Base-by-base conservation (phyloP, 2,329 filamentous ascomycete species). In the Hypoxylon sp. region DNA sequence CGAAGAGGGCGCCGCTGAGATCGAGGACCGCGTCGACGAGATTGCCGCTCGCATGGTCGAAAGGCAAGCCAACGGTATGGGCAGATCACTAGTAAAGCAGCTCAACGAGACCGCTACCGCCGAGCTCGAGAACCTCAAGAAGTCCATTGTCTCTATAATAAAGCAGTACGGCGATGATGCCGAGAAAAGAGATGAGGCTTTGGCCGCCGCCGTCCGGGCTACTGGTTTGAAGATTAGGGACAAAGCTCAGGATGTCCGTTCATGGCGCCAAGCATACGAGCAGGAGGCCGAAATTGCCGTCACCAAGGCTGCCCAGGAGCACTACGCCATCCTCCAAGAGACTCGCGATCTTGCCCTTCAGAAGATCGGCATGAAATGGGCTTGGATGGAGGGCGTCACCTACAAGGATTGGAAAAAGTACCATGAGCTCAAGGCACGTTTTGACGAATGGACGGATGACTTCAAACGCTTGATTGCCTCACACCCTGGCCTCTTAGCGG, bases 351-450 rank as follows among this genome's bases (percentile, higher is more conserved):
- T 97, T 33, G 93, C 93, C 4, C 84, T 97, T 32, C 93, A 97
- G 76, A 93, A 96, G 77, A 93, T 97, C 56, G 94, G 94, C 60
- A 95, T 96, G 89, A 88, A 87, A 74, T 99, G 96, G 94, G 93
- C 95, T 11, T 97, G 93, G 90, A 96, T 93, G 81, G 93, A 98
- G 61, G 93, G 93, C 30, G 87, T 99, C 65, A 97, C 95, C 1
- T 97, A 99, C 83, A 94, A 96, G 78, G 93, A 99, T 77, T 99
- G 96, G 96, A 88, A 91, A 64, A 96, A 95, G 77, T 99, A 97
- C 75, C 93, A 98, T 77, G 88, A 92, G 64, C 83, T 99, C 61
- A 96, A 92, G 81, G 87, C 86, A 56, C 90, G 91, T 11, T 92
- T 97, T 54, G 89, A 91, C 49, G 88, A 93, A 73, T 97, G 95